Conservation (phyloP, 2,329 filamentous ascomycete species). For the Fusarium palustre region DNA sequence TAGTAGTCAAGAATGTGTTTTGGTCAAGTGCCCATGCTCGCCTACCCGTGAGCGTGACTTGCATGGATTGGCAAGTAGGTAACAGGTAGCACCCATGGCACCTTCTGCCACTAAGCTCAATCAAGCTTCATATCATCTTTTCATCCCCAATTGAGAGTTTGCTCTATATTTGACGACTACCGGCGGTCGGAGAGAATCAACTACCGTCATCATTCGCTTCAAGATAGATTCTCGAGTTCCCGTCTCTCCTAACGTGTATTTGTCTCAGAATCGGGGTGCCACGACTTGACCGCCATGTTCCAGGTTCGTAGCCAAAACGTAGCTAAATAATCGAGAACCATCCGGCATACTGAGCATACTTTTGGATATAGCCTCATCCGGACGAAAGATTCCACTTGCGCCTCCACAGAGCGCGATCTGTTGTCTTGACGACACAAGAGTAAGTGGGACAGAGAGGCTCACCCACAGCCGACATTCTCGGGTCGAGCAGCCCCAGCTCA, state of each 20-base stretch:
- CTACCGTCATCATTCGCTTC: neutral
- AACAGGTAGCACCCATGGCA: conserved; percentile 18
- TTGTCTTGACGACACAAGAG: conserved; percentile 84
- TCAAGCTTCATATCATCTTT: conserved; percentile 19
- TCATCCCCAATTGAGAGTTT: conserved; percentile 8
- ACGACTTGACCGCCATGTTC: conserved; percentile 37
- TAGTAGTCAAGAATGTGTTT: neutral
- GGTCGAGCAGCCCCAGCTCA: neutral
- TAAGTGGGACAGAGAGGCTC: conserved; percentile 52
- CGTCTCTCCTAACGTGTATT: neutral
- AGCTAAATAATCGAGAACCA: neutral
- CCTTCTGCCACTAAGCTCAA: conserved; percentile 30
- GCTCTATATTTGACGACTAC: neutral
- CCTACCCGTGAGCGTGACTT: conserved; percentile 24
- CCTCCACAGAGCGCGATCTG: conserved; percentile 84
- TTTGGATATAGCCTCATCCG: conserved; percentile 66
- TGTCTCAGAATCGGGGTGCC: neutral
- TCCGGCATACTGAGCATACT: conserved; percentile 24
- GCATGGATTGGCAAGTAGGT: neutral
- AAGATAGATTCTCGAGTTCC: neutral
- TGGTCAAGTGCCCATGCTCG: neutral
- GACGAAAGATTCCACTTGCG: conserved; percentile 82
- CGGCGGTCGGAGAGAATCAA: neutral
- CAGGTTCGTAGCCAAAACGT: conserved; percentile 40
- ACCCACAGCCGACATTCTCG: neutral